A percentile compares a stretch with the other conserved stretches of the same genome.
phyloP scores from a whole-genome alignment of 495 filamentous ascomycete species.

The Talaromyces wortmannii region DNA sequence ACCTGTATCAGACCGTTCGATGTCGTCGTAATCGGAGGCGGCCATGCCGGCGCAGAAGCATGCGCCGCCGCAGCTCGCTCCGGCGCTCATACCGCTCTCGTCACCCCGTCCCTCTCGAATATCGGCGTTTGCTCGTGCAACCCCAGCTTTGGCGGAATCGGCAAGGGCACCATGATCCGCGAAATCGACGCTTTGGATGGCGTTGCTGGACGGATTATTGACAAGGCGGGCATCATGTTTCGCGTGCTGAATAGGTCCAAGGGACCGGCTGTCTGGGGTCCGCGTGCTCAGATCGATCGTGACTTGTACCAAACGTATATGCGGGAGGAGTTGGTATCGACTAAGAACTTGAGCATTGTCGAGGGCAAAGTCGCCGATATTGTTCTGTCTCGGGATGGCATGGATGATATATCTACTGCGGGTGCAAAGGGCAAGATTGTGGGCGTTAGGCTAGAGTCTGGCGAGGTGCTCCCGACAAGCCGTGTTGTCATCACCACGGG shows the following conservation, averaged over 20 bases:
- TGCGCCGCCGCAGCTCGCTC: constrained; percentile 87
- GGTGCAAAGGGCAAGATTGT: constrained; percentile 67
- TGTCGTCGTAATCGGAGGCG: constrained; percentile 92
- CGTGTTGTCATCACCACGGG: constrained; percentile 93
- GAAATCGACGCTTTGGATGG: constrained; percentile 96
- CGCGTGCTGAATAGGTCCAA: constrained; percentile 80
- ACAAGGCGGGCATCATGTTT: constrained; percentile 92
- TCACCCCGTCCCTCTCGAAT: constrained; percentile 82
- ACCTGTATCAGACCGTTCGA: constrained; percentile 60
- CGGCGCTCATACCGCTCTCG: constrained; percentile 81
- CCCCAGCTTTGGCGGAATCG: constrained; percentile 94
- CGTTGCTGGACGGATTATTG: constrained; percentile 79
- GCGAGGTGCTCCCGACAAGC: constrained; percentile 72
- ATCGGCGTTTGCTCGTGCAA: constrained; percentile 97
- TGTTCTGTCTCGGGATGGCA: constrained; percentile 49
- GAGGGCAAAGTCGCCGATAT: constrained; percentile 92
- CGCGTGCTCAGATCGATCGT: constrained; percentile 92
- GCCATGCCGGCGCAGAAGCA: constrained; percentile 92
- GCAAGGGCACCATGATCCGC: constrained; percentile 94
- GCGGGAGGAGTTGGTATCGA: constrained; percentile 74
- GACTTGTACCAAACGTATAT: constrained; percentile 86
- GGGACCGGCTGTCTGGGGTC: constrained; percentile 95
- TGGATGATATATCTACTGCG: constrained; percentile 27
- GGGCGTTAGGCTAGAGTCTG: constrained; percentile 82
- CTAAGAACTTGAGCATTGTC: constrained; percentile 70